These are phyloP conservation scores for Kwoniella sp. DNA, from an alignment of 768 basidiomycete genomes.

Conservation along the genomic window DNA sequence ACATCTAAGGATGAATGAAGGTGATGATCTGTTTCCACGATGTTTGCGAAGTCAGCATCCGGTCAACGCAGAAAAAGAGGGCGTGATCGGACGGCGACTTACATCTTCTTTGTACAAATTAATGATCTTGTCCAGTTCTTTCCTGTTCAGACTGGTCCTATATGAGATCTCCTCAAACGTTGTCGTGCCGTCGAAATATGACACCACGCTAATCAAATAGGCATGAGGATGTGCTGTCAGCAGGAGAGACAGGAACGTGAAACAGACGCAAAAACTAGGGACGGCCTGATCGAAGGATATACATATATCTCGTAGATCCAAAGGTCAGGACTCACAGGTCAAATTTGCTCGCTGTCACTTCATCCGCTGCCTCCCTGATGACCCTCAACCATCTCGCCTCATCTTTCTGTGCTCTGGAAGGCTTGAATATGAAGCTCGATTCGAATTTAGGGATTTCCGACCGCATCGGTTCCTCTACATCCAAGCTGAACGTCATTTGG, in stretches of 20 bases:
- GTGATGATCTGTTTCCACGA: conserved; percentile 48
- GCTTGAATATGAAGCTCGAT: conserved; percentile 69
- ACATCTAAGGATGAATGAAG: conserved; percentile 41
- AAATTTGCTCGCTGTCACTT: conserved; percentile 70
- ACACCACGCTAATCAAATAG: too few relatives aligned
- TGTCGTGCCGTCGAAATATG: conserved; percentile 88
- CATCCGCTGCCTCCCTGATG: conserved; percentile 83
- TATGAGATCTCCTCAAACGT: conserved; percentile 94
- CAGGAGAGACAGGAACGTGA: too few relatives aligned
- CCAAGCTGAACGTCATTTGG: conserved; percentile 58
- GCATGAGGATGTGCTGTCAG: too few relatives aligned
- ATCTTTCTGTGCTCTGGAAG: conserved; percentile 73
- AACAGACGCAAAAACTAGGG: too few relatives aligned
- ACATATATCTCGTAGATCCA: too few relatives aligned
- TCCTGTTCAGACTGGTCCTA: conserved; percentile 78
- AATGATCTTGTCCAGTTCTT: conserved; percentile 78
- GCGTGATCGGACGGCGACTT: conserved; percentile 55
- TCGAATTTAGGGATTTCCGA: conserved; percentile 39
- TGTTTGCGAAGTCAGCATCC: too few relatives aligned
- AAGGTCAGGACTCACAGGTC: conserved; percentile 72
- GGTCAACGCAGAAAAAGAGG: too few relatives aligned
- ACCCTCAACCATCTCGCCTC: conserved; percentile 83
- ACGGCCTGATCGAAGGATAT: too few relatives aligned
- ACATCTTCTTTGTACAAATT: conserved; percentile 88
- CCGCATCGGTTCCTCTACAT: conserved; percentile 51